Base-by-base conservation (phyloP, 2,329 filamentous ascomycete species). In the Achaetomium macrosporum region DNA sequence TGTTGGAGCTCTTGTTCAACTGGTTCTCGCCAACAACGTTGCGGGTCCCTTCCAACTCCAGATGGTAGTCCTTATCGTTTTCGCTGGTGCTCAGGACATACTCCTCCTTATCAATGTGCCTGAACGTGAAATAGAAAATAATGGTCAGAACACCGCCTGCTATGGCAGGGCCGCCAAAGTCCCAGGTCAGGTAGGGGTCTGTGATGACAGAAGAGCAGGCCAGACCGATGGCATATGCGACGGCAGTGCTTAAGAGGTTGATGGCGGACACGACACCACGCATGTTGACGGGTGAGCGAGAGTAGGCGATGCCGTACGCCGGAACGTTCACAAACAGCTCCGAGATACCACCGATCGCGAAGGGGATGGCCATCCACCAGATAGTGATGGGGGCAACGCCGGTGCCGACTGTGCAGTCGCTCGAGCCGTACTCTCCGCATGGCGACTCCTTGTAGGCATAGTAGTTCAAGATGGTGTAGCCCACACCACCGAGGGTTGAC, bases 301-400 rank as follows among this genome's bases (percentile, higher is more conserved):
- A 72, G 63, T 78, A 79, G 1, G 76, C 76, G 53, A 79, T 73
- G 54, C 73, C 75, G 62, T 73, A 78, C 2, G 75, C 76, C 1
- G 74, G 73, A 2, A 76, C 74, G 62, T 76, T 76, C 61, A 76
- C 65, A 59, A 77, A 76, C 17, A 87, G 70, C 48, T 74, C 72
- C 3, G 71, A 71, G 41, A 86, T 69, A 33, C 81, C 76, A 6
- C 69, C 65, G 0, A 71, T 64, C 6, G 81, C 76, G 57, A 76
- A 80, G 6, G 73, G 71, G 7, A 82, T 69, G 1, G 75, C 77
- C 61, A 84, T 73, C 66, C 76, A 83, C 70, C 84, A 80, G 42
- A 78, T 75, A 40, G 72, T 76, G 51, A 80, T 74, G 44, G 64
- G 59, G 0, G 71, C 70, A 10, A 73, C 71, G 39, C 69, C 68